phyloP scores from a whole-genome alignment of 345 rosid species.

The Moricandia moricandioides region DNA sequence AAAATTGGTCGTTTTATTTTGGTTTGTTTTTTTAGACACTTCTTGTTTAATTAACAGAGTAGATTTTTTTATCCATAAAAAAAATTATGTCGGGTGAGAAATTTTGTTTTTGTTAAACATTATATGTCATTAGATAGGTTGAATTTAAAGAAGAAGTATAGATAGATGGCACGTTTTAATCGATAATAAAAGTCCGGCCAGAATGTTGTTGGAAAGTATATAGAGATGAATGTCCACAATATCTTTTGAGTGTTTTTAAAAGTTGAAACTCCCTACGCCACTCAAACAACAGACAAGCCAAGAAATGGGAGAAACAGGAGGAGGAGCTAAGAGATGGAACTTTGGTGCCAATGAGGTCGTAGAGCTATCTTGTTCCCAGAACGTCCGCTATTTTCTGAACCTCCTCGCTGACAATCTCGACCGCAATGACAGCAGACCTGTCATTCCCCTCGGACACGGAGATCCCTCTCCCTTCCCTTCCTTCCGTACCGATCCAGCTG shows the following conservation, averaged over 20 bases:
- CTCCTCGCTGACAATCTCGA: conserved; percentile 26
- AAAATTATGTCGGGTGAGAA: no score
- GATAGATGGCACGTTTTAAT: background rate
- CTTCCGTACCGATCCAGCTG: conserved; percentile 37
- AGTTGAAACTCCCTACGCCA: background rate
- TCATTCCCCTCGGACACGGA: conserved; percentile 48
- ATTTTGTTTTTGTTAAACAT: no score
- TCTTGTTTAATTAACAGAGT: no score
- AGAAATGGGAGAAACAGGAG: conserved; percentile 24
- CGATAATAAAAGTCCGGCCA: background rate
- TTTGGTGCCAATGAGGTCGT: conserved; percentile 20
- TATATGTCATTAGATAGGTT: no score
- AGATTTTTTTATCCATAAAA: no score
- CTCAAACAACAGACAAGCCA: background rate
- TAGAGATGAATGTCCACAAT: background rate
- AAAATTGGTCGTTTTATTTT: no score
- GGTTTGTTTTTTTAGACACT: no score
- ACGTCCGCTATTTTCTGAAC: conserved; percentile 27
- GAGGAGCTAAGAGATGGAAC: conserved; percentile 16
- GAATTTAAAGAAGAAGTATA: background rate
- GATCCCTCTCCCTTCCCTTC: conserved; percentile 51
- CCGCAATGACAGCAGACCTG: conserved; percentile 32
- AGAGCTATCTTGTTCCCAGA: background rate
- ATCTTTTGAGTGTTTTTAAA: background rate
- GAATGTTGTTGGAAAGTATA: background rate